These are phyloP conservation scores for Odonthalia washingtoniensis DNA, from an alignment of 31 red algal species.

Conservation along the genomic window DNA sequence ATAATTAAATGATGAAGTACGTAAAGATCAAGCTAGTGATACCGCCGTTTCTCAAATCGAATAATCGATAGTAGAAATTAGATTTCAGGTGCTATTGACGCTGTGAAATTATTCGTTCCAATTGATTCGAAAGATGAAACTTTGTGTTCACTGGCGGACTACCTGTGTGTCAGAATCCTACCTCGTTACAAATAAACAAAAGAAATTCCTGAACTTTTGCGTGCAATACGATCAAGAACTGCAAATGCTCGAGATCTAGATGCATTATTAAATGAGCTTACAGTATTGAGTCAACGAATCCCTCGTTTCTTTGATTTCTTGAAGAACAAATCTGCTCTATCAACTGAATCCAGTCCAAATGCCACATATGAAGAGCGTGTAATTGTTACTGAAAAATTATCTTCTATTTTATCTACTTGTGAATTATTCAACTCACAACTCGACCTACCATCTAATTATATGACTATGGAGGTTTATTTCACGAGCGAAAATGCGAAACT, in stretches of 20 bases:
- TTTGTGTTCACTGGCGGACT: too few species aligned
- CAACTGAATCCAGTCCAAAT: neutral
- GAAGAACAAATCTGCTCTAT: slow-evolving; percentile 1
- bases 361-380: slow-evolving; percentile 28
- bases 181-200: slow-evolving; percentile 64
- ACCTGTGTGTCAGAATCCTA: too few species aligned
- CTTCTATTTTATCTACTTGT: slow-evolving; percentile 48
- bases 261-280: slow-evolving; percentile 79
- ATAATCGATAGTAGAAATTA: too few species aligned
- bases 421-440: slow-evolving; percentile 41
- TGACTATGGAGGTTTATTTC: slow-evolving; percentile 80
- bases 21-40: too few species aligned
- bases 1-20: too few species aligned
- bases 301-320: slow-evolving; percentile 85
- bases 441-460: slow-evolving; percentile 69
- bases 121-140: too few species aligned
- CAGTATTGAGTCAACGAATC: slow-evolving; percentile 88
- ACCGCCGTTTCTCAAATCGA: too few species aligned
- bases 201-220: slow-evolving; percentile 60
- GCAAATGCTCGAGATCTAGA: slow-evolving; percentile 81
- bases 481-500: slow-evolving; percentile 82
- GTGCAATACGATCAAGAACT: slow-evolving; percentile 60
- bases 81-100: too few species aligned
- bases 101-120: too few species aligned
- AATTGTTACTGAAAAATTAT: slow-evolving; percentile 12